Evolutionary conservation across 495 filamentous ascomycete species (phyloP).

Genomic region (Aspergillus indologenus): DNA sequence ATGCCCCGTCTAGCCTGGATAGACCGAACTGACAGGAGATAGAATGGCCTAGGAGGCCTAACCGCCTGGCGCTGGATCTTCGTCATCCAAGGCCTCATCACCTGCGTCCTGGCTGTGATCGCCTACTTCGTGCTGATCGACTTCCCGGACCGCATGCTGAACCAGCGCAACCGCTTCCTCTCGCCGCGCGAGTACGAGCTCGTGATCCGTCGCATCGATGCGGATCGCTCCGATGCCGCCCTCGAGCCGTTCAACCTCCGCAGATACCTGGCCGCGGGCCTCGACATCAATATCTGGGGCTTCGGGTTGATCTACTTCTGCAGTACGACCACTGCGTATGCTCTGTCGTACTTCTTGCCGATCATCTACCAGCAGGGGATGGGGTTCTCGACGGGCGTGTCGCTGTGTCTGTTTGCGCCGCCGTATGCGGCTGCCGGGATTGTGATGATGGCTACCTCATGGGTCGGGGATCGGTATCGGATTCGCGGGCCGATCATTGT

Average conservation of each 20-base stretch:
- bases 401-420: constrained; percentile 45
- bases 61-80: constrained; percentile 24
- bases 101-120: constrained; percentile 23
- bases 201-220: constrained; percentile 36
- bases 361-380: constrained; percentile 47
- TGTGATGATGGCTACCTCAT: constrained; percentile 36
- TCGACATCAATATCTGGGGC: constrained; percentile 40
- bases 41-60: constrained; percentile 24
- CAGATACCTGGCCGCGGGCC: constrained; percentile 26
- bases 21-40: too few relatives aligned
- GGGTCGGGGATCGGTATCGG: constrained; percentile 46
- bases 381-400: constrained; percentile 41
- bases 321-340: constrained; percentile 45
- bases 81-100: constrained; percentile 32
- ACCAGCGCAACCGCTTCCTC: constrained; percentile 38
- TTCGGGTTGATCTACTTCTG: constrained; percentile 45
- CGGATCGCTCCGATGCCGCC: constrained; percentile 33
- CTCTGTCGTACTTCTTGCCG: constrained; percentile 51
- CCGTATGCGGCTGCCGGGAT: constrained; percentile 38
- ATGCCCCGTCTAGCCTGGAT: too few relatives aligned
- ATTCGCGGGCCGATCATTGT: constrained; percentile 50
- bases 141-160: constrained; percentile 41
- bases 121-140: constrained; percentile 46
- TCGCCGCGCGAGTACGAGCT: constrained; percentile 30
- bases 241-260: constrained; percentile 28